Evolutionary conservation across 2,329 filamentous ascomycete genomes (phyloP).

Genomic region (Trichoderma endophyticum): DNA sequence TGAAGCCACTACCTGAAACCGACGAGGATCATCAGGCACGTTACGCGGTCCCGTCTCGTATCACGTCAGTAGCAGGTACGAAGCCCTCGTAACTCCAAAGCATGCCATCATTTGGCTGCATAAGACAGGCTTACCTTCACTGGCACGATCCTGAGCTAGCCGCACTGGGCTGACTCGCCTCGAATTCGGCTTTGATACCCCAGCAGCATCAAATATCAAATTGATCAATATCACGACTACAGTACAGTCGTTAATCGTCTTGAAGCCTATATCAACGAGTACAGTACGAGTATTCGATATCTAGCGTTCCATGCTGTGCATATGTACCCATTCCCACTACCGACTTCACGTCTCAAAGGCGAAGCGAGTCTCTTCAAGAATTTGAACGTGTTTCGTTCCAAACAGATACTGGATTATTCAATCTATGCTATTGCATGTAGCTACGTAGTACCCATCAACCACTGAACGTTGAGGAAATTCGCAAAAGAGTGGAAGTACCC

Average conservation of each 20-base stretch:
- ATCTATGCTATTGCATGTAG: background rate
- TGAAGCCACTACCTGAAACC: conserved; percentile 11
- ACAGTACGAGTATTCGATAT: background rate
- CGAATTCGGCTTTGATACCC: background rate
- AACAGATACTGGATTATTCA: background rate
- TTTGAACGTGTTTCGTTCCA: background rate
- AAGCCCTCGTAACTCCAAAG: background rate
- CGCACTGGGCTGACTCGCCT: background rate
- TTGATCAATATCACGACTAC: background rate
- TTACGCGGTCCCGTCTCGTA: conserved; percentile 3
- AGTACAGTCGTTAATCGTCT: background rate
- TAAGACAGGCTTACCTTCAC: background rate
- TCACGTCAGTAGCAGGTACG: background rate
- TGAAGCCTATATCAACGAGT: background rate
- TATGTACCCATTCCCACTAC: background rate
- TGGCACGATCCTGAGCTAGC: background rate
- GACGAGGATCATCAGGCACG: conserved; percentile 10
- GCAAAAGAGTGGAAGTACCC: no score
- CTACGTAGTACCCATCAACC: background rate
- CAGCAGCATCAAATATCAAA: background rate
- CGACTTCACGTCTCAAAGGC: background rate
- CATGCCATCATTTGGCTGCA: background rate
- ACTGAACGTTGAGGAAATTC: background rate
- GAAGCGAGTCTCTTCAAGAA: background rate
- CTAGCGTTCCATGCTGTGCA: background rate